These are phyloP conservation scores for Acanthamoeba triangularis DNA, from an alignment of 208 protist genomes.

Conservation along the genomic window DNA sequence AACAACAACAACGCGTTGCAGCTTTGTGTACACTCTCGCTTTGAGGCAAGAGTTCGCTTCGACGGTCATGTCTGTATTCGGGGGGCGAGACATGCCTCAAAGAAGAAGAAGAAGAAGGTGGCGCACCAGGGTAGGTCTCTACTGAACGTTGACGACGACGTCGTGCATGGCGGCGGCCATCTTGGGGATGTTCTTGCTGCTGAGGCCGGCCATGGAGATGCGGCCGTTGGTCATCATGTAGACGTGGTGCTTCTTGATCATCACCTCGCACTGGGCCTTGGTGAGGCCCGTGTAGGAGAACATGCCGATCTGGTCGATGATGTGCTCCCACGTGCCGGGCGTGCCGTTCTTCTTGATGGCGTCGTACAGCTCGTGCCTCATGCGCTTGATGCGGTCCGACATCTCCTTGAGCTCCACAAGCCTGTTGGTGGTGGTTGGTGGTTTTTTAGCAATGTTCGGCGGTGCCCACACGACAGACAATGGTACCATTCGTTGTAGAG, in stretches of 20 bases:
- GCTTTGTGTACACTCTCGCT: too few species aligned
- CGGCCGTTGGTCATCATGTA: slow-evolving; percentile 93
- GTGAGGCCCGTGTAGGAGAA: slow-evolving; percentile 98
- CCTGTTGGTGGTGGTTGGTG: slow-evolving; percentile 52
- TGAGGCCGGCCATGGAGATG: slow-evolving; percentile 94
- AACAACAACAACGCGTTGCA: too few species aligned
- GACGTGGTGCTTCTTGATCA: slow-evolving; percentile 90
- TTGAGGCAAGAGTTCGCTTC: too few species aligned
- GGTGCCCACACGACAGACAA: too few species aligned
- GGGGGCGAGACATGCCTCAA: too few species aligned
- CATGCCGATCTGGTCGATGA: slow-evolving; percentile 98
- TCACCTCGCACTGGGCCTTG: slow-evolving; percentile 48
- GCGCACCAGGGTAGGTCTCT: too few species aligned
- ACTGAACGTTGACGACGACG: slow-evolving; percentile 81
- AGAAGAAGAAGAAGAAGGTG: too few species aligned
- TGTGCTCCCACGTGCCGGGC: slow-evolving; percentile 96
- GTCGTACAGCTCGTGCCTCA: slow-evolving; percentile 87
- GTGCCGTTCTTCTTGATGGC: slow-evolving; percentile 92
- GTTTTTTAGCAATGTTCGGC: neutral
- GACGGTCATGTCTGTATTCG: too few species aligned
- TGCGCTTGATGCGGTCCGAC: slow-evolving; percentile 88
- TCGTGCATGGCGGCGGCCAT: slow-evolving; percentile 92
- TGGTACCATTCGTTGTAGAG: slow-evolving; percentile 95
- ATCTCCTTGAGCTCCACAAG: slow-evolving; percentile 88
- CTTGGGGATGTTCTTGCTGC: slow-evolving; percentile 89